A percentile compares a stretch with the other conserved stretches of the same genome.
Conservation (phyloP, 1,139 yeast species). For the Protomyces lactucae-debilis region DNA sequence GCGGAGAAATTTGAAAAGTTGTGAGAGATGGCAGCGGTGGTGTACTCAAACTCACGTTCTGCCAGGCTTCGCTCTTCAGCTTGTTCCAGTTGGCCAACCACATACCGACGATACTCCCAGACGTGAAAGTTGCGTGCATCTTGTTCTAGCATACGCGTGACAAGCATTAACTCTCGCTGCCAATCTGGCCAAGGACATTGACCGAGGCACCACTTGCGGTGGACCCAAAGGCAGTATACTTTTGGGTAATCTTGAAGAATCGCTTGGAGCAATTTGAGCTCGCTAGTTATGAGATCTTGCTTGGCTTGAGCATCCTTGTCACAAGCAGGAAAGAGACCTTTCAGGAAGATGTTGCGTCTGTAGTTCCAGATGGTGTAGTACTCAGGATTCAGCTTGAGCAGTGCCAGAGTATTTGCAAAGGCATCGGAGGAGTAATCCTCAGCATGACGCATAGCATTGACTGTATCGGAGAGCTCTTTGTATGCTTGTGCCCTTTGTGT, state of each 20-base stretch:
- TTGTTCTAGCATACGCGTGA: constrained; percentile 58
- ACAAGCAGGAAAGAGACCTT: constrained; percentile 38
- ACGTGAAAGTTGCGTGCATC: constrained; percentile 91
- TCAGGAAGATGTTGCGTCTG: constrained; percentile 62
- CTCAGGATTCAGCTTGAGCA: constrained; percentile 73
- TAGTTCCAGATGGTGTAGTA: constrained; percentile 87
- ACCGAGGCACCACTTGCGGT: constrained; percentile 75
- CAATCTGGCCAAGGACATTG: constrained; percentile 56
- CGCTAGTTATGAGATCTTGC: constrained; percentile 50
- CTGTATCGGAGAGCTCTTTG: background rate
- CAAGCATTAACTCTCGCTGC: constrained; percentile 63
- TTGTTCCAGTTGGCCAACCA: constrained; percentile 53
- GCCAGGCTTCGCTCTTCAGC: constrained; percentile 38
- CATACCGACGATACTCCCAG: constrained; percentile 85
- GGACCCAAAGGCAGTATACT: constrained; percentile 96
- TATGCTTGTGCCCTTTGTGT: constrained; percentile 10
- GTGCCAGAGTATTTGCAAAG: constrained; percentile 51
- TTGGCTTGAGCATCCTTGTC: constrained; percentile 23
- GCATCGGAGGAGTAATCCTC: constrained; percentile 39
- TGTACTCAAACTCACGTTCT: constrained; percentile 63
- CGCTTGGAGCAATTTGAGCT: constrained; percentile 56
- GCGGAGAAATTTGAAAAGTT: constrained; percentile 93
- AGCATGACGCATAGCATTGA: background rate
- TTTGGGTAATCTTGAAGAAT: constrained; percentile 69
- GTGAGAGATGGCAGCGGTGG: constrained; percentile 69